A percentile compares a stretch with the other conserved stretches of the same genome.
Evolutionary conservation across 441 rosid species (phyloP).

Genomic region (Gossypium gossypioides): DNA sequence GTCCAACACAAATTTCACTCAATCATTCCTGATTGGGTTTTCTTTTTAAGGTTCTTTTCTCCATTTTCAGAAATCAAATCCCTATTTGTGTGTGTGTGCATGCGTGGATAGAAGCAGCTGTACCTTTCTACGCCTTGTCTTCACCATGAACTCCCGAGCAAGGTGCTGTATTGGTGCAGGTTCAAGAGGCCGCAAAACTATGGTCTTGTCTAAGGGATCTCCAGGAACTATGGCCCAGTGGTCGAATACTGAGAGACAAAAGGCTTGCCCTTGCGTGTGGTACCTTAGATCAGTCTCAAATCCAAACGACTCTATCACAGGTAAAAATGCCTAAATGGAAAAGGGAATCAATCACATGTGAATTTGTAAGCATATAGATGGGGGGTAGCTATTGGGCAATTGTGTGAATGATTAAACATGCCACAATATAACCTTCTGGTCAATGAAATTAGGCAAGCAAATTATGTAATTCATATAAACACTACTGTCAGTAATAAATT

Average conservation of each 20-base stretch:
- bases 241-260: slow-evolving; percentile 51
- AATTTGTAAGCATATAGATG: neutral
- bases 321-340: slow-evolving; percentile 55
- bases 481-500: neutral
- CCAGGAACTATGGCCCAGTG: slow-evolving; percentile 82
- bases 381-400: neutral
- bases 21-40: neutral
- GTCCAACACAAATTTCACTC: neutral
- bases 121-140: slow-evolving; percentile 74
- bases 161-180: slow-evolving; percentile 78
- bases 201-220: slow-evolving; percentile 69
- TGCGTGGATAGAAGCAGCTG: neutral
- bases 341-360: neutral
- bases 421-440: neutral
- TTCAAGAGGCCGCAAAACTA: slow-evolving; percentile 64
- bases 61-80: neutral
- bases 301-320: slow-evolving; percentile 73
- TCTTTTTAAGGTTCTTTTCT: neutral
- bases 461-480: neutral
- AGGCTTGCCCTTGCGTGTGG: slow-evolving; percentile 76
- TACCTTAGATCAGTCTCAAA: slow-evolving; percentile 75
- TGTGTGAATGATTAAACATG: neutral
- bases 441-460: neutral
- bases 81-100: too few relatives aligned
- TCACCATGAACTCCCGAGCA: slow-evolving; percentile 78